Conservation (phyloP, 495 filamentous ascomycete genomes). For the Hypoxylon intermedium region DNA sequence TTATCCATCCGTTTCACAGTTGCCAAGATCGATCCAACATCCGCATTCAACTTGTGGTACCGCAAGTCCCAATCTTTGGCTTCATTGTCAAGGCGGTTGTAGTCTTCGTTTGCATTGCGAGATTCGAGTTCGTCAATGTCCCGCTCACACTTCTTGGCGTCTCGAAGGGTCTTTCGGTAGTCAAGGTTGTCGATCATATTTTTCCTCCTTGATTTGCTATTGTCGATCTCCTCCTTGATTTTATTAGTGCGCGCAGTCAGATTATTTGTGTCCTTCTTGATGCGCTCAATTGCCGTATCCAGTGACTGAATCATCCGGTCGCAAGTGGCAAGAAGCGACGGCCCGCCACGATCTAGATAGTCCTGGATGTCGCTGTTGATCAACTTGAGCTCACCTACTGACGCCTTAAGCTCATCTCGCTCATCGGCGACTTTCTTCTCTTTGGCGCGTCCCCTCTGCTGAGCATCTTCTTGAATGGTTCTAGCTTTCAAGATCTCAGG, state of each 20-base stretch:
- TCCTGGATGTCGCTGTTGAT: constrained; percentile 78
- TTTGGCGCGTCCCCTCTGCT: constrained; percentile 70
- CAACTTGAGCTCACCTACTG: constrained; percentile 75
- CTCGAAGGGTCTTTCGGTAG: constrained; percentile 75
- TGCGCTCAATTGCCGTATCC: constrained; percentile 66
- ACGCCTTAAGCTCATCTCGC: constrained; percentile 72
- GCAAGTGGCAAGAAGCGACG: constrained; percentile 70
- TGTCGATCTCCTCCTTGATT: constrained; percentile 76
- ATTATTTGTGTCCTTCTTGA: constrained; percentile 71
- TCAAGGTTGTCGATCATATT: constrained; percentile 86
- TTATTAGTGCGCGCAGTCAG: constrained; percentile 75
- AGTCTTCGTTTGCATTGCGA: constrained; percentile 83
- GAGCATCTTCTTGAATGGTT: constrained; percentile 75
- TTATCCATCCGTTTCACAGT: constrained; percentile 82
- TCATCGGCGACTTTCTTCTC: constrained; percentile 78
- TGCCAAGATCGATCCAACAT: constrained; percentile 64
- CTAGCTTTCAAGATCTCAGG: constrained; percentile 79
- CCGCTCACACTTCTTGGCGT: constrained; percentile 66
- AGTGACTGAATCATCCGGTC: constrained; percentile 71
- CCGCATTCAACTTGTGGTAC: constrained; percentile 63
- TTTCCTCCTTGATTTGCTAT: constrained; percentile 77
- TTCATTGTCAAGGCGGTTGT: constrained; percentile 73
- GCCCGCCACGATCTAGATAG: constrained; percentile 80
- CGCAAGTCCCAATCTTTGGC: constrained; percentile 66
- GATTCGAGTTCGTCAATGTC: constrained; percentile 80